Percentiles rank a stretch among this genome's conserved stretches.
phyloP scores from a whole-genome alignment of 495 filamentous ascomycete genomes.

The Staphylotrichum longicolle region DNA sequence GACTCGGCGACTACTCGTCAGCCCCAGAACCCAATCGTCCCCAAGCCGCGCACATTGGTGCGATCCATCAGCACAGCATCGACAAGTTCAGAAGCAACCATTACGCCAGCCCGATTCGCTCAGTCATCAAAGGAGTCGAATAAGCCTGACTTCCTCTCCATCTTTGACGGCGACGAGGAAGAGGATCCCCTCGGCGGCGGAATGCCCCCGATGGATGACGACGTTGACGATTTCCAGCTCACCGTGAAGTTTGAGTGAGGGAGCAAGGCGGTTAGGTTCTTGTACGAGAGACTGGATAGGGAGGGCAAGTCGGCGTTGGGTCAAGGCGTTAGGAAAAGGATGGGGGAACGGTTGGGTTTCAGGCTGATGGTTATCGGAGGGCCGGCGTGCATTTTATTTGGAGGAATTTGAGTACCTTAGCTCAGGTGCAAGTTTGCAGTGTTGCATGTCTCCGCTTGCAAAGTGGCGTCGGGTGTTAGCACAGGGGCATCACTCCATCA shows the following conservation, averaged over 20 bases:
- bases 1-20: slow-evolving; percentile 4
- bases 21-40: slow-evolving; percentile 9
- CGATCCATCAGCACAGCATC: slow-evolving; percentile 43
- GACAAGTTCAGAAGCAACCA: slow-evolving; percentile 47
- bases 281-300: too few relatives aligned
- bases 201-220: slow-evolving; percentile 27
- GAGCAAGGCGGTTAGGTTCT: background rate
- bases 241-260: slow-evolving; percentile 37
- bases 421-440: too few relatives aligned
- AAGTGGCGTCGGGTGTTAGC: too few relatives aligned
- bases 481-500: too few relatives aligned
- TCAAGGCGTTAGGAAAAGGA: too few relatives aligned
- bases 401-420: too few relatives aligned
- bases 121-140: slow-evolving; percentile 33
- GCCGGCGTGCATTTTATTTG: too few relatives aligned
- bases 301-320: background rate
- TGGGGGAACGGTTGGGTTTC: background rate
- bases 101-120: slow-evolving; percentile 49
- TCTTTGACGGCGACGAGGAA: slow-evolving; percentile 44
- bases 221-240: slow-evolving; percentile 43
- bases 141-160: slow-evolving; percentile 43
- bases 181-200: slow-evolving; percentile 30
- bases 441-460: too few relatives aligned
- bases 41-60: slow-evolving; percentile 27
- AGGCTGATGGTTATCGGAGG: too few relatives aligned